Evolutionary conservation across 73 alveolate genomes (phyloP), one percentile per base, ranked within the genome.

Genomic region (Paramecium pentaurelia): DNA sequence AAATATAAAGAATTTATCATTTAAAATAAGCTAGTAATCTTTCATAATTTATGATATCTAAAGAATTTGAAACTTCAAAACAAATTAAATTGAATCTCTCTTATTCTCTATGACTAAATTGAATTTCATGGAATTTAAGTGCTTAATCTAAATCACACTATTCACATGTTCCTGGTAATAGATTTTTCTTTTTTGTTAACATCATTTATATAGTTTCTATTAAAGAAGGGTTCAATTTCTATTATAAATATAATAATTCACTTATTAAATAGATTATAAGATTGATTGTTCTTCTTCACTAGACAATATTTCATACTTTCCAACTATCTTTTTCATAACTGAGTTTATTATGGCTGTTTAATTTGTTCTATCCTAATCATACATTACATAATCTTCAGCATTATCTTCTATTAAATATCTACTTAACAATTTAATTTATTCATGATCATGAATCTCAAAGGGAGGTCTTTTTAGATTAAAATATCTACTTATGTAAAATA

Each of bases 331-430:
- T 16, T 80, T 80, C 58, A 80, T 25, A 9, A 80, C 75, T 14
- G 77, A 44, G 18, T 80, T 80, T 32, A 80, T 49, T 36, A 80
- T 36, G 8, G 91, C 0, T 49, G 75, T 42, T 11, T 22, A 12
- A 49, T 45, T 80, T 22, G 25, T 80, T 47, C 75, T 80, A 18
- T 80, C 44, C 20, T 80, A 34, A 80, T 80, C 91, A 80, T 45
- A 80, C 14, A 80, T 80, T 8, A 80, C 8, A 80, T 44, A 80
- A 80, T 80, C 91, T 27, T 80, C 77, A 9, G 47, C 45, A 80
- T 80, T 80, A n/a, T 80, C 91, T 27, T 80, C 91, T 0, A 80
- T 58, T 49, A 80, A 49, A 47, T 80, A 80, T 80, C 91, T 44
- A 27, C 58, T 25, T 4, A 80, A 20, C 11, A 80, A 25, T 49